Conservation (phyloP, 257 asterid species). For the Lycium ferocissimum region DNA sequence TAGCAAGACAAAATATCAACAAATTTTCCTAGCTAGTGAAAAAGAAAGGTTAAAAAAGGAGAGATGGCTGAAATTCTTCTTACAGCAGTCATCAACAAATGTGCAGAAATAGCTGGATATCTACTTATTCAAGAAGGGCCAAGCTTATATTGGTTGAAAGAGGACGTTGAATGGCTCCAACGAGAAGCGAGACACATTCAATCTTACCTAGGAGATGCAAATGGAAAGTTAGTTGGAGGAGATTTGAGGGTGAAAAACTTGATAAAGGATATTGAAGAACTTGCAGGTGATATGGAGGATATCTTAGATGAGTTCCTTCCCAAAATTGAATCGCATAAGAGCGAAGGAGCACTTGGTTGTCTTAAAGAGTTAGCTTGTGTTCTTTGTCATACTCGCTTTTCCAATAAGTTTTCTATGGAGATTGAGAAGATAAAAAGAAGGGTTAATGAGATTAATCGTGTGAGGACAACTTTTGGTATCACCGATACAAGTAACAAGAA, state of each 20-base stretch:
- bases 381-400: background rate
- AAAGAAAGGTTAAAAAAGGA: no score
- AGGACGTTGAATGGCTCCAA: no score
- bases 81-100: no score
- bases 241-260: background rate
- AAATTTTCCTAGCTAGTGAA: no score
- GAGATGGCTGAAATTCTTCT: no score
- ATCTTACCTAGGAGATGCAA: background rate
- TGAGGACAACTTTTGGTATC: slow-evolving; percentile 16
- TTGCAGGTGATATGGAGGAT: background rate
- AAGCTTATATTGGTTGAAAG: no score
- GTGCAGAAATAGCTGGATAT: no score
- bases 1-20: no score
- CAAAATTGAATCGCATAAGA: background rate
- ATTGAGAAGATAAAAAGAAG: slow-evolving; percentile 8
- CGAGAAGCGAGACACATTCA: no score
- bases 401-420: background rate
- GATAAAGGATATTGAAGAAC: background rate
- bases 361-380: background rate
- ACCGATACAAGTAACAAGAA: background rate
- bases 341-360: background rate
- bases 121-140: no score
- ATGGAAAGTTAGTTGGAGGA: background rate
- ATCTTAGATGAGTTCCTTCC: background rate
- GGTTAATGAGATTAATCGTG: slow-evolving; percentile 18